These are phyloP conservation scores for Penicillium sp. DNA, from an alignment of 2,329 filamentous ascomycete species.

Conservation along the genomic window DNA sequence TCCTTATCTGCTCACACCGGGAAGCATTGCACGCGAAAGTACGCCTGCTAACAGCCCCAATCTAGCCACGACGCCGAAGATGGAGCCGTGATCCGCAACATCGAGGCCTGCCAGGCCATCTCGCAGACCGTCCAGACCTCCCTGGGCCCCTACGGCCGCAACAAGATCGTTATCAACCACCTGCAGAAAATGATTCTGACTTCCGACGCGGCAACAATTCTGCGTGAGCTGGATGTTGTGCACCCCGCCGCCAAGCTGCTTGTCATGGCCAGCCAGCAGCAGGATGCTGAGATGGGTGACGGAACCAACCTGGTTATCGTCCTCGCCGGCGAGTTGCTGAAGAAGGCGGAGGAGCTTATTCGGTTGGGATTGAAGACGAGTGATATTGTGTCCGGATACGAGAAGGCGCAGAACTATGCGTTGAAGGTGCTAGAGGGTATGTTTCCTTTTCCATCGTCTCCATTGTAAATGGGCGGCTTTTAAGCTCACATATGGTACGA, in stretches of 20 bases:
- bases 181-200: conserved; percentile 99
- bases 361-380: conserved; percentile 98
- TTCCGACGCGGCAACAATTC: conserved; percentile 94
- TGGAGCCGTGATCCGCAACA: conserved; percentile 96
- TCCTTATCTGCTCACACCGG: conserved; percentile 24
- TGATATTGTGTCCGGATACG: conserved; percentile 93
- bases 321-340: conserved; percentile 87
- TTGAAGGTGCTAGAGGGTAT: conserved; percentile 74
- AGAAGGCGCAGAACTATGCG: conserved; percentile 87
- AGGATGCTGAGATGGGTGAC: conserved; percentile 98
- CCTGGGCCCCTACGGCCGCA: conserved; percentile 92
- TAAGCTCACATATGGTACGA: too few relatives aligned
- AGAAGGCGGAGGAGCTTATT: conserved; percentile 94
- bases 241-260: conserved; percentile 96
- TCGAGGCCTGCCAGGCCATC: conserved; percentile 96
- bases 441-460: conserved; percentile 18
- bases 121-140: conserved; percentile 95
- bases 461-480: too few relatives aligned
- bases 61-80: conserved; percentile 96
- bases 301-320: conserved; percentile 97
- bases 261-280: conserved; percentile 98
- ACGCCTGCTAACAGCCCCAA: conserved; percentile 17
- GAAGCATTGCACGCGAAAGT: conserved; percentile 1
- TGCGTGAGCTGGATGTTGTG: conserved; percentile 95
- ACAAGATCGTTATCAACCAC: conserved; percentile 99